These are phyloP conservation scores for Parachaetomium inaequale DNA, from an alignment of 495 filamentous ascomycete genomes.

Conservation along the genomic window DNA sequence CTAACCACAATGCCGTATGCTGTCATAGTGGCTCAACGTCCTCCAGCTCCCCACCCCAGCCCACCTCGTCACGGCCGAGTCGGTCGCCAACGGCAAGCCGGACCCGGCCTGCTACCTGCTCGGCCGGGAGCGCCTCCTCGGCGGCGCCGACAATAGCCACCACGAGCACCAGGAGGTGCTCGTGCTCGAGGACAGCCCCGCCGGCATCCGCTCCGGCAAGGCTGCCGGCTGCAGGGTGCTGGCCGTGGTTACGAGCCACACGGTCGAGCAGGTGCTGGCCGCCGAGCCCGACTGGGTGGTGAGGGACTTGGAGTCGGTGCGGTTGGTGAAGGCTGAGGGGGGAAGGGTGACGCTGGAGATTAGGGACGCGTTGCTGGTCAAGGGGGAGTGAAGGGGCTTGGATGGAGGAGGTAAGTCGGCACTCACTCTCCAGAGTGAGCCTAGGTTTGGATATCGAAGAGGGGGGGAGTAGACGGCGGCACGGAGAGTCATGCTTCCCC, in stretches of 20 bases:
- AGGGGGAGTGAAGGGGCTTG: background rate
- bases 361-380: slow-evolving; percentile 33
- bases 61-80: slow-evolving; percentile 79
- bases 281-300: slow-evolving; percentile 88
- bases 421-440: background rate
- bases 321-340: slow-evolving; percentile 41
- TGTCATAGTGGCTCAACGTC: slow-evolving; percentile 64
- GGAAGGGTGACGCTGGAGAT: slow-evolving; percentile 53
- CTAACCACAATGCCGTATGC: background rate
- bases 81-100: slow-evolving; percentile 82
- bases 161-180: slow-evolving; percentile 49
- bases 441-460: background rate
- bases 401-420: background rate
- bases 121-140: slow-evolving; percentile 61
- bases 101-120: slow-evolving; percentile 80
- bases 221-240: slow-evolving; percentile 85
- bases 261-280: slow-evolving; percentile 60
- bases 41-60: slow-evolving; percentile 69
- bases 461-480: background rate
- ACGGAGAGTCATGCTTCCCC: background rate
- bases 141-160: slow-evolving; percentile 39
- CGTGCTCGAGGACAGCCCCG: slow-evolving; percentile 89
- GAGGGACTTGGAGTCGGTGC: slow-evolving; percentile 69
- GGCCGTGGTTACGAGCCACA: slow-evolving; percentile 83
- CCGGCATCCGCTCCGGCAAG: slow-evolving; percentile 85